Base-by-base conservation (phyloP, 768 basidiomycete genomes). In the Agaricus blazei region DNA sequence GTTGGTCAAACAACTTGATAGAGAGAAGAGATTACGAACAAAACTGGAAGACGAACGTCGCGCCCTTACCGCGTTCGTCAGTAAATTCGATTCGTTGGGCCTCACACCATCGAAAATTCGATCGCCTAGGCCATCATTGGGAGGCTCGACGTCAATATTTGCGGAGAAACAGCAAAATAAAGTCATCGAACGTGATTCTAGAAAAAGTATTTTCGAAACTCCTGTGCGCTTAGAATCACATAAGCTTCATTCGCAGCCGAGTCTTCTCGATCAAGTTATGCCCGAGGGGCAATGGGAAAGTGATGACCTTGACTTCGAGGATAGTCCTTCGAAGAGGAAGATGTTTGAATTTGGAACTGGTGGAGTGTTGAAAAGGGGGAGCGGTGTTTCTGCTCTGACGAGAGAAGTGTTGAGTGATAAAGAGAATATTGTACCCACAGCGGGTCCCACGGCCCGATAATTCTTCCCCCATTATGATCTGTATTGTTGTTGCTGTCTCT, bases 61-160 rank as follows among this genome's bases (percentile, higher is more conserved):
- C 24, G 90, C 88, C 8, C 75, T 93, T 40, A 81, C 87, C 3
- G 79, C 88, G 5, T 93, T 93, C 62, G 91, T 93, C 44, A 77
- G 75, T 67, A 90, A 88, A 66, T 90, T 93, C 63, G 91, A 93
- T 68, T 77, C 88, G 9, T 68, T 89, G 27, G 87, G 86, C 0
- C 64, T 71, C 7, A 51, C 75, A 1, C 63, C 72, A 3, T 68
- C 77, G 19, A 81, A 77, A 57, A 67, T 75, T n/a, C 70, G 70
- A 26, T 75, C 71, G 4, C 75, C 78, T 3, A 78, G 76, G 71
- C 81, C 79, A 1, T 73, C 71, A 1, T 74, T 76, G 3, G 78
- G 84, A 12, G 80, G 81, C 7, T 79, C 82, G 0, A 65, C 74
- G 14, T 72, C 75, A 1, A 69, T 79, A 6, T 83, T 76, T 54